A percentile compares a stretch with the other conserved stretches of the same genome.
phyloP scores from a whole-genome alignment of 441 rosid species.

The Rhodomyrtus psidioides region DNA sequence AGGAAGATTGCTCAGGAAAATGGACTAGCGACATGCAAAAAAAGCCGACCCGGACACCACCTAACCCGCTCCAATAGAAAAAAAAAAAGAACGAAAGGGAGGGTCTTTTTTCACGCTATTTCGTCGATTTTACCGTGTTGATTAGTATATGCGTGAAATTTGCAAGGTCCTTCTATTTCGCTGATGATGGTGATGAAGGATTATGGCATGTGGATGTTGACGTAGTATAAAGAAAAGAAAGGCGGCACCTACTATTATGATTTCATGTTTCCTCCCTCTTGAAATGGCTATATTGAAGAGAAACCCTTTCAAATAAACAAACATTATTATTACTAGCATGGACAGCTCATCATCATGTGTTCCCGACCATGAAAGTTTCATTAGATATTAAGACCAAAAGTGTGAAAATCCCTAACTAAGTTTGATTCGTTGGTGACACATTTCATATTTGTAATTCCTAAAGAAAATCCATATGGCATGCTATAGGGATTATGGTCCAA shows the following conservation, averaged over 20 bases:
- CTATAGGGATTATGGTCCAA: neutral
- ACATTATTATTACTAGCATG: neutral
- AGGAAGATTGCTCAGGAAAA: neutral
- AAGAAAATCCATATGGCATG: neutral
- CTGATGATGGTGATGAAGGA: neutral
- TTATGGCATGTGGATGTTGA: neutral
- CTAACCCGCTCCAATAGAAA: neutral
- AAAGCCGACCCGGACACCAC: neutral
- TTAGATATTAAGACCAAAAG: neutral
- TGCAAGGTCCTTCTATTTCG: neutral
- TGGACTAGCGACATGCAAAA: neutral
- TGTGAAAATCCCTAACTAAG: neutral
- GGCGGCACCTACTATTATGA: neutral
- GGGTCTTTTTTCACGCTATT: neutral
- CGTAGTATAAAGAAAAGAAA: neutral
- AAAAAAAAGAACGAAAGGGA: neutral
- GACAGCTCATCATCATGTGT: neutral
- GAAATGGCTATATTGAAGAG: neutral
- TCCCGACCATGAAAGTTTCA: neutral
- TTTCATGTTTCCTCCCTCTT: neutral
- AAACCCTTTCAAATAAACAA: neutral
- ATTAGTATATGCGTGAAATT: neutral
- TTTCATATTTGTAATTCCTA: neutral
- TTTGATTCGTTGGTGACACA: neutral
- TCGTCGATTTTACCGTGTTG: neutral